These are phyloP conservation scores for Geranium brycei DNA, from an alignment of 345 rosid genomes.

Conservation along the genomic window DNA sequence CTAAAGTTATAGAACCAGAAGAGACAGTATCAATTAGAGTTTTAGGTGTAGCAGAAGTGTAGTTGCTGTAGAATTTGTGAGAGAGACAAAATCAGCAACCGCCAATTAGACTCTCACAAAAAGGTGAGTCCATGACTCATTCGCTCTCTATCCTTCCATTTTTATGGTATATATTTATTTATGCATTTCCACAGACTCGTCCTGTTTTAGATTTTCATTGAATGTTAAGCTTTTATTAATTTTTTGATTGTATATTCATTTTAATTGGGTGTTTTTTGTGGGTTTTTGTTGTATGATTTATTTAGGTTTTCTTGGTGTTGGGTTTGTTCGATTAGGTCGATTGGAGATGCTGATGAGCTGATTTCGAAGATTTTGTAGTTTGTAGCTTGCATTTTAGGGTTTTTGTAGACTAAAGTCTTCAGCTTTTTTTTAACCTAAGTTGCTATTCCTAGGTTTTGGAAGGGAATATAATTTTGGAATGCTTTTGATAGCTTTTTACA, in stretches of 20 bases:
- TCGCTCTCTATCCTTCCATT: neutral
- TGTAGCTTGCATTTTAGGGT: neutral
- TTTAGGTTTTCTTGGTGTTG: too few relatives aligned
- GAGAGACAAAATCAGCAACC: constrained; percentile 12
- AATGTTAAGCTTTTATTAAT: too few relatives aligned
- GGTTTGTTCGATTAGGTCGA: too few relatives aligned
- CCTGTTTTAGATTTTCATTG: too few relatives aligned
- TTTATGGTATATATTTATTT: neutral
- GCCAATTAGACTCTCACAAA: too few relatives aligned
- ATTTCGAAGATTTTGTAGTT: too few relatives aligned
- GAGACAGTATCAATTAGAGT: neutral
- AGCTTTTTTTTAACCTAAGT: neutral
- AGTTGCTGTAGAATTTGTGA: constrained; percentile 25
- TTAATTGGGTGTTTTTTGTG: too few relatives aligned
- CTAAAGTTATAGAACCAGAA: too few relatives aligned
- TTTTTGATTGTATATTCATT: too few relatives aligned
- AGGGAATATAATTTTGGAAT: too few relatives aligned
- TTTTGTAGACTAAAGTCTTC: neutral
- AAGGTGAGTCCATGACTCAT: neutral
- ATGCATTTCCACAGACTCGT: neutral
- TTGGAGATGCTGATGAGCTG: too few relatives aligned
- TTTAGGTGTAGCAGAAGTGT: neutral
- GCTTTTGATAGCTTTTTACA: neutral
- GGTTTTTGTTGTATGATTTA: too few relatives aligned
- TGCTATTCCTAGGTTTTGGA: neutral